Base-by-base conservation (phyloP, 208 protist genomes). In the Acanthamoeba healyi region DNA sequence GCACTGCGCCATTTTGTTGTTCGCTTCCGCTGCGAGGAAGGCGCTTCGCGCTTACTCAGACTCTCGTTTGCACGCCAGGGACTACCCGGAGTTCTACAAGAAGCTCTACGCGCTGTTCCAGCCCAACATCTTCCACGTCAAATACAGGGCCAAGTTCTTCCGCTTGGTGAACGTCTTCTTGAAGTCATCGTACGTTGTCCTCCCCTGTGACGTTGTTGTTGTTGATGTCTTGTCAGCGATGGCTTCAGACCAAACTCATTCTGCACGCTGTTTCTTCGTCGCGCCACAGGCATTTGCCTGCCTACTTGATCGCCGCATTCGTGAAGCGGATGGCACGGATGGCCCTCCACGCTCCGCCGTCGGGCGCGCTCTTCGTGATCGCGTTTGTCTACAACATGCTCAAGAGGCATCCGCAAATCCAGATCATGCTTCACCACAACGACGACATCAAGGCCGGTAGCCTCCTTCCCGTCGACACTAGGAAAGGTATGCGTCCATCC, bases 261-360 rank as follows among this genome's bases (percentile, higher is more conserved):
- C n/a, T n/a, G n/a, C n/a, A n/a, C 26, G 34, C 51, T 19, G 12
- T 58, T 58, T 24, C 0, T 12, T 19, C 17, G 3, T 19, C 51
- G 12, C 51, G 1, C 6, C 26, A 19, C 54, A 95, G 94, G 29
- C 88, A 96, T 38, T 42, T 97, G 82, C 94, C 96, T 0, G 44
- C 94, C 17, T 97, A 97, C 81, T 44, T 97, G 17, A 94, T 96
- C 19, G 96, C 95, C 17, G 91, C 96, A 2, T 97, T 97, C 92
- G 79, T 92, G 29, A 97, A 97, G 94, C 91, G 95, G 9, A 26
- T 96, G 67, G 91, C 72, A 4, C 94, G 95, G 5, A 58, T 97
- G 65, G 74, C 84, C 29, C 87, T 96, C 19, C 14, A 38, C 14
- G 94, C 93, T 9, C 89, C 95, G 12, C 79, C 82, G 1, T 84